phyloP scores from a whole-genome alignment of 768 basidiomycete genomes.

The Scleroderma bovista region DNA sequence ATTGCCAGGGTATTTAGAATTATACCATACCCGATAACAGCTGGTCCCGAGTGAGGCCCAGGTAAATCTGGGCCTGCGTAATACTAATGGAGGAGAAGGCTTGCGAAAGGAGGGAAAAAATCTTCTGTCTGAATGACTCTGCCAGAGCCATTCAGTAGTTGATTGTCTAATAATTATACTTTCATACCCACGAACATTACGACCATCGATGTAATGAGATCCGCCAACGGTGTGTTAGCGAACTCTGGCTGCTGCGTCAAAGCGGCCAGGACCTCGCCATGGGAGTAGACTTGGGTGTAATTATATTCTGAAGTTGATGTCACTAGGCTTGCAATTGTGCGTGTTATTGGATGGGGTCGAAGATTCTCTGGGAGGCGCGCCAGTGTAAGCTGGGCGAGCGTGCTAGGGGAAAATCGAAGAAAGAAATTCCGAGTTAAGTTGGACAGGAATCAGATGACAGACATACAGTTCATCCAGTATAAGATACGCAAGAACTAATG shows the following conservation, averaged over 20 bases:
- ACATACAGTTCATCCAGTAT: conserved; percentile 60
- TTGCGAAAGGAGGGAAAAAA: conserved; percentile 49
- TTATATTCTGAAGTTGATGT: conserved; percentile 49
- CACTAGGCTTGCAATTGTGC: conserved; percentile 42
- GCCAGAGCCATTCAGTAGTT: background rate
- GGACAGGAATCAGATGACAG: background rate
- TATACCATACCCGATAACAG: conserved; percentile 26
- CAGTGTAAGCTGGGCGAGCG: conserved; percentile 55
- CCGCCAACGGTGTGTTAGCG: conserved; percentile 40
- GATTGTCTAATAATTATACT: background rate
- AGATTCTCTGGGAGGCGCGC: conserved; percentile 49
- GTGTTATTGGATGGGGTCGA: conserved; percentile 37
- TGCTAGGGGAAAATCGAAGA: conserved; percentile 29
- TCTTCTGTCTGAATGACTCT: conserved; percentile 59
- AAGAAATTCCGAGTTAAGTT: background rate
- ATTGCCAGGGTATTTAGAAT: background rate
- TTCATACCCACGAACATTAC: conserved; percentile 48
- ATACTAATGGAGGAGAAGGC: conserved; percentile 63
- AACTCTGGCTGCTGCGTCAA: conserved; percentile 41
- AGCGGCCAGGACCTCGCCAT: conserved; percentile 37
- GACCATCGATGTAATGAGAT: conserved; percentile 41
- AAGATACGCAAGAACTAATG: conserved; percentile 61
- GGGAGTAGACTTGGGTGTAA: conserved; percentile 50
- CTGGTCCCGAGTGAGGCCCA: conserved; percentile 39
- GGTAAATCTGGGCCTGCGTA: conserved; percentile 48